Conservation (phyloP, 192 early-diverging fungal genomes). For the Coemansia guatemalensis region DNA sequence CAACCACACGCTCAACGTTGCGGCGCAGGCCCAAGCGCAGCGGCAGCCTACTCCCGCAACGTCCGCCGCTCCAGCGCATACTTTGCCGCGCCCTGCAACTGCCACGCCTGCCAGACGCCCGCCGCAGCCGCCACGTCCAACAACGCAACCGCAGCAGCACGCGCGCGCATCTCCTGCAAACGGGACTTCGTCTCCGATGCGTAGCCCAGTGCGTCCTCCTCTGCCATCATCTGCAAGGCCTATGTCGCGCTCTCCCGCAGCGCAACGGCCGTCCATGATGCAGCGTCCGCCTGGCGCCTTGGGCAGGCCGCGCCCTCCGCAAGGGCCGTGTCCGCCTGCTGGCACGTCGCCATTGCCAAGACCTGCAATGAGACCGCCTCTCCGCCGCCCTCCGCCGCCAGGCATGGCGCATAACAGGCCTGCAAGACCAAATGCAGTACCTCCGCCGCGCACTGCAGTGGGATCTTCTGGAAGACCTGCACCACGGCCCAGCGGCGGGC, state of each 20-base stretch:
- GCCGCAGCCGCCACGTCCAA: conserved; percentile 4
- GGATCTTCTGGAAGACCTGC: neutral
- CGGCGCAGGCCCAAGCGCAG: conserved; percentile 26
- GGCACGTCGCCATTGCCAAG: neutral
- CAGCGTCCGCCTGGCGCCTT: neutral
- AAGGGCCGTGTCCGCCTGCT: neutral
- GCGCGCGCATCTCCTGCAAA: neutral
- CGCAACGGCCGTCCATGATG: neutral
- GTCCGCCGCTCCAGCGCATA: neutral
- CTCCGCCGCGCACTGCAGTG: neutral
- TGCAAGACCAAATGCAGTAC: neutral
- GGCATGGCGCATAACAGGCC: neutral
- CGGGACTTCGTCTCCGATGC: neutral
- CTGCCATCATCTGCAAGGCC: neutral
- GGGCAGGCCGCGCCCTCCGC: neutral
- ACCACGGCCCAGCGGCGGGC: neutral
- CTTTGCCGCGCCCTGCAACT: neutral
- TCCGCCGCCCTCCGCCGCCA: neutral
- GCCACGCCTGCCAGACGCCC: neutral
- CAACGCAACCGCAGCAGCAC: conserved; percentile 1
- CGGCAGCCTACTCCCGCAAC: conserved; percentile 12
- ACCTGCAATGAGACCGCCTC: neutral
- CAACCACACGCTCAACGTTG: conserved; percentile 48
- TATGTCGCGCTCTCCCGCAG: neutral
- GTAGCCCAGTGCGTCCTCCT: neutral